These are phyloP conservation scores for Lolium rigidum DNA, from an alignment of 176 grass and related monocot genomes.

Conservation along the genomic window DNA sequence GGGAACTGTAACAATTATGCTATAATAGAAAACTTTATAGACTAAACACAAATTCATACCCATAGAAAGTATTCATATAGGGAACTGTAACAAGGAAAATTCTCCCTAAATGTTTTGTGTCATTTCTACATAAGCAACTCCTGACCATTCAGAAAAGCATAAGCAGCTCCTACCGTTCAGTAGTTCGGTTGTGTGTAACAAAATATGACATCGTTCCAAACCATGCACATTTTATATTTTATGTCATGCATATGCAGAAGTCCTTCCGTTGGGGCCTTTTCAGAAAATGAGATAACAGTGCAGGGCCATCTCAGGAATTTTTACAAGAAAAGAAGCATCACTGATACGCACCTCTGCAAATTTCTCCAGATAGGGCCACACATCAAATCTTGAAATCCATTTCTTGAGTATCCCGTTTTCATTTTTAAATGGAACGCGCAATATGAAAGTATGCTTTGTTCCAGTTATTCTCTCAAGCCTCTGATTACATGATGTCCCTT, in stretches of 20 bases:
- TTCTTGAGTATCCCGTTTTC: slow-evolving; percentile 81
- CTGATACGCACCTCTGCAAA: slow-evolving; percentile 74
- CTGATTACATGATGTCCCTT: slow-evolving; percentile 91
- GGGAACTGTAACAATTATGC: not conserved
- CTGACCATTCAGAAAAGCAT: not conserved
- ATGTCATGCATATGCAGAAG: not conserved
- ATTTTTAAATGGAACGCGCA: slow-evolving; percentile 83
- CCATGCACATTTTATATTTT: slow-evolving; percentile 28
- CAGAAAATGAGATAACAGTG: slow-evolving; percentile 11
- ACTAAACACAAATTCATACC: slow-evolving; percentile 14
- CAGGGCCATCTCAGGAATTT: not conserved
- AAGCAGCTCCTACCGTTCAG: not conserved
- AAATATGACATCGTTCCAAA: not conserved
- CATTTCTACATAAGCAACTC: slow-evolving; percentile 2
- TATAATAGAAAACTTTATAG: not conserved
- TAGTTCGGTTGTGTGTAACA: not conserved
- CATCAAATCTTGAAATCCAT: slow-evolving; percentile 98
- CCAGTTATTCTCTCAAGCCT: slow-evolving; percentile 90
- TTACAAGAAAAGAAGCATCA: slow-evolving; percentile 29
- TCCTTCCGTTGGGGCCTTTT: not conserved
- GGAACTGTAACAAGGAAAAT: not conserved
- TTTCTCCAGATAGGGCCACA: slow-evolving; percentile 89
- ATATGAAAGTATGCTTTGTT: slow-evolving; percentile 76
- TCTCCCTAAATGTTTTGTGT: not conserved
- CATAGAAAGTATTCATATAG: not conserved